These are phyloP conservation scores for Trichoderma sp. DNA, from an alignment of 2,329 filamentous ascomycete species.

Conservation along the genomic window DNA sequence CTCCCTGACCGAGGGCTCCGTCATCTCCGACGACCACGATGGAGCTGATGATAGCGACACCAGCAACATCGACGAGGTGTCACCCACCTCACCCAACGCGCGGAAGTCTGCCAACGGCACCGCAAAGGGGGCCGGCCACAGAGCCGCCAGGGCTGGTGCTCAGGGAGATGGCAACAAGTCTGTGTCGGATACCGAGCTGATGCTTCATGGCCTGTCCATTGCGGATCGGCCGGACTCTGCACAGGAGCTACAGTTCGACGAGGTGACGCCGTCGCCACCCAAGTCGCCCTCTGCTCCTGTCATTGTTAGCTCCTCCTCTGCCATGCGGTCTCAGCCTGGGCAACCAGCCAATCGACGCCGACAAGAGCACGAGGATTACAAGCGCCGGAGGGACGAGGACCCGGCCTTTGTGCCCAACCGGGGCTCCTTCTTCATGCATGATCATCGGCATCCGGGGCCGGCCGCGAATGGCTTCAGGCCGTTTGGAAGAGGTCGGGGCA, in stretches of 20 bases:
- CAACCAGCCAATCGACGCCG: constrained; percentile 68
- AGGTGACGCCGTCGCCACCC: constrained; percentile 39
- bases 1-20: constrained; percentile 63
- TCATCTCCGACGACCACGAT: constrained; percentile 61
- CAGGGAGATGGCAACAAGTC: constrained; percentile 36
- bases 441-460: constrained; percentile 77
- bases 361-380: constrained; percentile 87
- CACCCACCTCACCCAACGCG: constrained; percentile 46
- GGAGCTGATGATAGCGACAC: constrained; percentile 61
- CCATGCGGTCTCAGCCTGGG: constrained; percentile 48
- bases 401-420: constrained; percentile 92
- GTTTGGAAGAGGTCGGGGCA: constrained; percentile 65
- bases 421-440: constrained; percentile 96
- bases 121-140: constrained; percentile 35
- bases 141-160: constrained; percentile 36
- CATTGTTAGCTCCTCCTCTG: constrained; percentile 54
- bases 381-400: constrained; percentile 81
- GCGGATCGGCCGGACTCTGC: constrained; percentile 41
- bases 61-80: constrained; percentile 59
- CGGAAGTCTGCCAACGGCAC: constrained; percentile 45
- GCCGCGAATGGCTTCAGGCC: constrained; percentile 75
- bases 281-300: constrained; percentile 49
- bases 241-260: constrained; percentile 49
- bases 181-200: constrained; percentile 56
- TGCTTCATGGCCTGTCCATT: constrained; percentile 55